These are phyloP conservation scores for Chalciporus piperatus DNA, from an alignment of 768 basidiomycete genomes.

Conservation along the genomic window DNA sequence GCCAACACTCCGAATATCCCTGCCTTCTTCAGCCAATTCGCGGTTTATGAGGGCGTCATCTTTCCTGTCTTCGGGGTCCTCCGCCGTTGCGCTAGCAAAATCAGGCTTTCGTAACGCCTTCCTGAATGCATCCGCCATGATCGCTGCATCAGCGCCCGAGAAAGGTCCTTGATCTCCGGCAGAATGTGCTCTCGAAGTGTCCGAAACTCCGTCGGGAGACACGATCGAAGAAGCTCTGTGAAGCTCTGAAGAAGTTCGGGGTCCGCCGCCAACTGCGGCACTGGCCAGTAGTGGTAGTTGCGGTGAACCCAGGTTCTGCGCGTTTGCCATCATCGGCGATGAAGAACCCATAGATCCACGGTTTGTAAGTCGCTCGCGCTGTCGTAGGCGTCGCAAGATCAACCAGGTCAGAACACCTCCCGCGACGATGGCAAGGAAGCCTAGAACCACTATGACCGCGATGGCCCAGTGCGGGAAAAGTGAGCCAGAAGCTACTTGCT, in stretches of 20 bases:
- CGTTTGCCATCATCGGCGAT: slow-evolving; percentile 80
- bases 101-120: slow-evolving; percentile 87
- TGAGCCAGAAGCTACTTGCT: slow-evolving; percentile 34
- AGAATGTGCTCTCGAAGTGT: slow-evolving; percentile 59
- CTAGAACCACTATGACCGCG: slow-evolving; percentile 83
- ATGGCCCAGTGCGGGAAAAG: slow-evolving; percentile 88
- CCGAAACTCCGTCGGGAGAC: slow-evolving; percentile 73
- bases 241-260: slow-evolving; percentile 31
- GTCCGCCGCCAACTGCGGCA: slow-evolving; percentile 31
- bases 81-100: slow-evolving; percentile 66
- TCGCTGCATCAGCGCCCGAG: slow-evolving; percentile 82
- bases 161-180: slow-evolving; percentile 68
- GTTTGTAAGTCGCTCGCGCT: slow-evolving; percentile 47
- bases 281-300: slow-evolving; percentile 48
- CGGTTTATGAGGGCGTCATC: slow-evolving; percentile 50
- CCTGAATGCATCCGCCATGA: slow-evolving; percentile 91
- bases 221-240: slow-evolving; percentile 39
- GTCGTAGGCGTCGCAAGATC: slow-evolving; percentile 65
- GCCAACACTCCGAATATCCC: slow-evolving; percentile 80
- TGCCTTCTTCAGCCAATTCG: slow-evolving; percentile 86
- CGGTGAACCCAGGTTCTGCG: slow-evolving; percentile 39
- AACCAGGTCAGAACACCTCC: slow-evolving; percentile 68
- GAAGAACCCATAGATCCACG: slow-evolving; percentile 77
- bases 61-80: slow-evolving; percentile 51
- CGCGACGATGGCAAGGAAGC: slow-evolving; percentile 77